Evolutionary conservation across 2,329 filamentous ascomycete genomes (phyloP), one percentile per base, ranked within the genome.

Genomic region (Cladosporium sp.): DNA sequence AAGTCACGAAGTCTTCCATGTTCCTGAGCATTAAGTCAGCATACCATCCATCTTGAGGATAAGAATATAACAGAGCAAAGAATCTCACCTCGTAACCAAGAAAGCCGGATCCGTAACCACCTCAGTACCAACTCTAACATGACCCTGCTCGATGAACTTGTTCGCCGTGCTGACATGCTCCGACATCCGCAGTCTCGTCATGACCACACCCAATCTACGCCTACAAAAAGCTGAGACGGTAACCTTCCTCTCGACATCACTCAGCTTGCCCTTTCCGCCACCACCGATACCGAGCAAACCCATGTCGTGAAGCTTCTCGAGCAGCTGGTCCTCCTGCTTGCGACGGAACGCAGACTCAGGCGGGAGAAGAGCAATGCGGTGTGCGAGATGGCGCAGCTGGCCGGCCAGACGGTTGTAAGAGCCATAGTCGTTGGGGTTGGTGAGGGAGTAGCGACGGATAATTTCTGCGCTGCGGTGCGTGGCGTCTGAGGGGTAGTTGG

Each of bases 1-100:
- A 97, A 0, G 92, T 96, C 15, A 97, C 86, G 67, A 94, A 95
- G 71, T 97, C 92, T 72, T 97, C 92, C 79, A 95, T 88, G 54
- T 83, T 87, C 57, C 91, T 72, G 41, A 29, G 4, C 9, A 13
- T 7, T 9, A 41, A 7, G 49, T 55, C 36, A 56, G 46, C 32
- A 52, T 6, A 16, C 29, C 35, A 38, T 15, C 19, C n/a, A 20
- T 7, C 29, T 32, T 12, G 39, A 25, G 7, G 13, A n/a, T n/a
- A 4, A 32, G 2, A 35, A 35, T 43, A 7, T 16, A 13, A 12
- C 20, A 22, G 13, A 4, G 4, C 6, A 13, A 11, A 7, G 12
- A 12, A 12, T 30, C 57, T 43, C 55, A 72, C 70, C 72, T 78
- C 32, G 88, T 93, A 7, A 97, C 89, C 47, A 96, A 70, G 62